Evolutionary conservation across 2,329 filamentous ascomycete genomes (phyloP).

Genomic region (Dichotomopilus funicola): DNA sequence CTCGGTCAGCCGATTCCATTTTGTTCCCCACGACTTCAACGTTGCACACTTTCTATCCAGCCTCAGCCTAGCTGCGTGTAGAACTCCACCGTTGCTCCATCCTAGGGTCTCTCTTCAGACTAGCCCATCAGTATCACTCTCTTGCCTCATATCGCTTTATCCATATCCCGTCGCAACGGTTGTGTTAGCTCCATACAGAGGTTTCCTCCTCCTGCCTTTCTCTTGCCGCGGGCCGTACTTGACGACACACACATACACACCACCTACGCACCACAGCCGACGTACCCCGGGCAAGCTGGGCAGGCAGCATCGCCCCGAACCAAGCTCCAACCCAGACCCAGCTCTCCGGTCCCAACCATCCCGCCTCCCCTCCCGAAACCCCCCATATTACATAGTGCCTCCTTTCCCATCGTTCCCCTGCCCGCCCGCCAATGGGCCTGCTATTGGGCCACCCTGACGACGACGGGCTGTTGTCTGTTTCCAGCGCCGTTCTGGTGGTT

Average conservation of each 20-base stretch:
- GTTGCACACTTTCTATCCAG: neutral
- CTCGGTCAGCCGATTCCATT: neutral
- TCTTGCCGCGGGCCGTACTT: too few species aligned
- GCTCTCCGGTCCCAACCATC: neutral
- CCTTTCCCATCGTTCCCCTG: neutral
- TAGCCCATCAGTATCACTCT: too few species aligned
- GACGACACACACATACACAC: too few species aligned
- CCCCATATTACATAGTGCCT: neutral
- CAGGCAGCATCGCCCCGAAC: too few species aligned
- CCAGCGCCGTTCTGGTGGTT: neutral
- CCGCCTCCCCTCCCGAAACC: neutral
- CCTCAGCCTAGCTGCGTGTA: neutral
- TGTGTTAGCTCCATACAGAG: too few species aligned
- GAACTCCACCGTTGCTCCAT: neutral
- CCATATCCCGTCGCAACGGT: too few species aligned
- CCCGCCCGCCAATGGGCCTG: slow-evolving; percentile 17
- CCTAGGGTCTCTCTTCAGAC: neutral
- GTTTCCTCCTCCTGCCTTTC: too few species aligned
- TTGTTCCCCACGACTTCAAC: neutral
- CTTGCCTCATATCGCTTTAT: too few species aligned
- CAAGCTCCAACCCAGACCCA: neutral
- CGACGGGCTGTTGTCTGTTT: slow-evolving; percentile 7
- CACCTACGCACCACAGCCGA: too few species aligned
- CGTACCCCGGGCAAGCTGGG: too few species aligned
- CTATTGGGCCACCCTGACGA: slow-evolving; percentile 9